phyloP scores from a whole-genome alignment of 2,329 filamentous ascomycete genomes.

The Helotiales sp. region DNA sequence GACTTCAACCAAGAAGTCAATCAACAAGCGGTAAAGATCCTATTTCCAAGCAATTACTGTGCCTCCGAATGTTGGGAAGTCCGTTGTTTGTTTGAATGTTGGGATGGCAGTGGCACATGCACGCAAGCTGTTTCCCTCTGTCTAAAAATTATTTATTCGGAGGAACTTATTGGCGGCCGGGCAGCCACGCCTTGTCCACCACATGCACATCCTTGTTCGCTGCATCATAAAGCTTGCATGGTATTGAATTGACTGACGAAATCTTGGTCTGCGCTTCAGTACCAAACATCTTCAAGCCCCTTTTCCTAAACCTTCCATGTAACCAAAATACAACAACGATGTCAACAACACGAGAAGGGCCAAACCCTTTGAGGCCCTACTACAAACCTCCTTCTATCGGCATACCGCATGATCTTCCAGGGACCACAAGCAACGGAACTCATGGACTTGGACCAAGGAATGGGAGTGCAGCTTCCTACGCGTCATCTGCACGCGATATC shows the following conservation, averaged over 20 bases:
- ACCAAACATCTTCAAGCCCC: slow-evolving; percentile 1
- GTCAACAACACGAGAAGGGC: slow-evolving; percentile 54
- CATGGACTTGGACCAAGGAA: slow-evolving; percentile 42
- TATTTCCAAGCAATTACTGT: slow-evolving; percentile 2
- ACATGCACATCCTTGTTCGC: slow-evolving; percentile 28
- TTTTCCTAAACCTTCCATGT: slow-evolving; percentile 18
- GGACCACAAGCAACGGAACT: slow-evolving; percentile 44
- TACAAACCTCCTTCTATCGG: slow-evolving; percentile 70
- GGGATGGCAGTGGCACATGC: slow-evolving; percentile 1
- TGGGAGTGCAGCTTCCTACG: slow-evolving; percentile 55
- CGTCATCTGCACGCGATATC: slow-evolving; percentile 77
- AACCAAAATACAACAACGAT: slow-evolving; percentile 43
- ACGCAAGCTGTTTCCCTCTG: not conserved
- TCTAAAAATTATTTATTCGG: slow-evolving; percentile 20
- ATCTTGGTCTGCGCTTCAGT: slow-evolving; percentile 24
- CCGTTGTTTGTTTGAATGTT: not conserved
- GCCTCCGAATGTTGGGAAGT: slow-evolving; percentile 9
- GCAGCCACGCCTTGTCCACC: not conserved
- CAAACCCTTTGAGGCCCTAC: slow-evolving; percentile 65
- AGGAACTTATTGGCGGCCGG: slow-evolving; percentile 8
- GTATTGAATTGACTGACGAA: slow-evolving; percentile 15
- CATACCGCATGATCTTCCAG: slow-evolving; percentile 51
- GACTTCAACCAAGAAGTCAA: slow-evolving; percentile 5
- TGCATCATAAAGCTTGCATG: slow-evolving; percentile 23
- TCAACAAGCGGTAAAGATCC: not conserved